A percentile compares a stretch with the other conserved stretches of the same genome.
Evolutionary conservation across 306 rosid species (phyloP).

Genomic region (Acacia confusa): DNA sequence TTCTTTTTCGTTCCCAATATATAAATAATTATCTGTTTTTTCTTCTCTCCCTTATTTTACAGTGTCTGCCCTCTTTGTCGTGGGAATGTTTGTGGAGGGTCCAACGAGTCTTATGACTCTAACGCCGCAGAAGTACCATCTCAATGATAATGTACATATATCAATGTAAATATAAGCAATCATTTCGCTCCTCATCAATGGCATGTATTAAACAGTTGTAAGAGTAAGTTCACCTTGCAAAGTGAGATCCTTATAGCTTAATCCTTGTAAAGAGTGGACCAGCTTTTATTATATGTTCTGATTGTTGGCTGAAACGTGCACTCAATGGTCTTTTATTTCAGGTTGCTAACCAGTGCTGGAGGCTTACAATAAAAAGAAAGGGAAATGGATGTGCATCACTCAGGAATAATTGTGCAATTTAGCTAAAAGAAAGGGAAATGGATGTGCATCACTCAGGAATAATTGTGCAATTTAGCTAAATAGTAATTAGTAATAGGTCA

Average conservation of each 20-base stretch:
- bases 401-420: background rate
- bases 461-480: background rate
- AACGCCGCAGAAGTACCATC: conserved; percentile 57
- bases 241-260: background rate
- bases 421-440: background rate
- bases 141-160: conserved; percentile 50
- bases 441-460: background rate
- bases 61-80: conserved; percentile 98
- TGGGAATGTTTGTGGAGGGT: conserved; percentile 83
- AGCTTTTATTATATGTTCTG: background rate
- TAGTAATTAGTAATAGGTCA: background rate
- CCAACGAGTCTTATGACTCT: conserved; percentile 46
- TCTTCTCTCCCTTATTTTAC: conserved; percentile 27
- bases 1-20: background rate
- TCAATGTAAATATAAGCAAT: conserved; percentile 47
- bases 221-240: conserved; percentile 4
- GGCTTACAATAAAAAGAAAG: background rate
- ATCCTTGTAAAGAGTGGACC: background rate
- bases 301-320: background rate
- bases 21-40: conserved; percentile 1
- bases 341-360: conserved; percentile 19
- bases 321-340: conserved; percentile 6
- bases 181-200: conserved; percentile 19
- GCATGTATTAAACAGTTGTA: conserved; percentile 23
- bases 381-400: background rate